Base-by-base conservation (phyloP, 495 filamentous ascomycete species). In the Penicillium samsonianum region DNA sequence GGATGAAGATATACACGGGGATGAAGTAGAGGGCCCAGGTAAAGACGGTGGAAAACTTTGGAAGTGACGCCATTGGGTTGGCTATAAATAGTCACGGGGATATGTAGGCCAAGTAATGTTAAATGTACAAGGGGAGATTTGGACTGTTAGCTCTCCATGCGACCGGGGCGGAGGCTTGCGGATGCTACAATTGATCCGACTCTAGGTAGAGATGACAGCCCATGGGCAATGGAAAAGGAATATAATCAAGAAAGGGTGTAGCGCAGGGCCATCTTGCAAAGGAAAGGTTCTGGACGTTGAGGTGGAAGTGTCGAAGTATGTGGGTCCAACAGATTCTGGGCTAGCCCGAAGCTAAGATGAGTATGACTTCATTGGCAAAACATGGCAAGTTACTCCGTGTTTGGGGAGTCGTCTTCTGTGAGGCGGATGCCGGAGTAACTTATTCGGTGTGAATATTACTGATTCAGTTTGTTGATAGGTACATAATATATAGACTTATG, bases 1-100 rank as follows among this genome's bases (percentile, higher is more conserved):
- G 49, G 50, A 71, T 52, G 56, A 78, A 76, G 49, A 76, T 57
- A 60, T 78, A 78, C 7, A 74, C 48, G 0, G 75, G 76, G 51
- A 78, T 55, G 31, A 74, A 66, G 60, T 78, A 79, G 53, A 78
- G 62, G 44, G 72, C 26, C 69, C 72, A 75, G 33, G 63, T 61
- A 11, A 77, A 43, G 25, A 75, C 3, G 20, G 67, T 72, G 5
- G 70, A 73, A 9, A 68, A 33, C 38, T 67, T 68, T 17, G 68
- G 70, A 19, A 70, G 19, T 19, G 65, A 63, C 5, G 65, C 48
- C 60, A 67, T 71, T 46, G 57, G 35, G 42, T 16, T 20, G 28
- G n/a, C 52, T 22, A 54, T 53, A n/a, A 38, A 40, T 45, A 30
- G 22, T 35, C 22, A 11, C 30, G 22, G 25, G 2, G n/a, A 23